Percentiles rank a stretch among this genome's conserved stretches.
Evolutionary conservation across 306 rosid genomes (phyloP).

Genomic region (Ceratonia siliqua): DNA sequence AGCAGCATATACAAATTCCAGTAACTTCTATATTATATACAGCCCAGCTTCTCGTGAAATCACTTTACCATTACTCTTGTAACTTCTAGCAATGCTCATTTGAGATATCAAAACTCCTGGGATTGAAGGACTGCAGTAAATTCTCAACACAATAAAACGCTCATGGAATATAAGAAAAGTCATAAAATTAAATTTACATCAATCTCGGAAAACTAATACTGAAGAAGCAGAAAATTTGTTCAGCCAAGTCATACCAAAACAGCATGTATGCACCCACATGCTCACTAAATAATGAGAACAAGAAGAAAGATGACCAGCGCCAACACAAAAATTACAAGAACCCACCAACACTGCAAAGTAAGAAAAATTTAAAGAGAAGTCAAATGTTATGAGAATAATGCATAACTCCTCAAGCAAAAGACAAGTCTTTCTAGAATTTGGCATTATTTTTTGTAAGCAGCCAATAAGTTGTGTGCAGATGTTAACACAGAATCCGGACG

Average conservation of each 20-base stretch:
- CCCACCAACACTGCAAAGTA: slow-evolving; percentile 77
- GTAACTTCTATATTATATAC: not conserved
- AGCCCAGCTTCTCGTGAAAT: not conserved
- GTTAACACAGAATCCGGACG: not conserved
- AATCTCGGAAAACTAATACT: slow-evolving; percentile 16
- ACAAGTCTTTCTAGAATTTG: not conserved
- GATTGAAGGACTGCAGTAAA: slow-evolving; percentile 7
- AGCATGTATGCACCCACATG: slow-evolving; percentile 14
- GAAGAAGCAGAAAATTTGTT: slow-evolving; percentile 15
- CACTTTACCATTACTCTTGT: not conserved
- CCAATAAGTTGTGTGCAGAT: not conserved
- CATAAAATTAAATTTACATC: slow-evolving; percentile 32
- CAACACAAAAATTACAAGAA: slow-evolving; percentile 42
- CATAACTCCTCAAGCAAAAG: not conserved
- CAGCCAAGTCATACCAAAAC: not conserved
- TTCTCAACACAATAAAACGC: slow-evolving; percentile 31
- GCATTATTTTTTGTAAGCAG: slow-evolving; percentile 13
- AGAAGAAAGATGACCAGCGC: slow-evolving; percentile 51
- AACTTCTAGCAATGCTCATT: not conserved
- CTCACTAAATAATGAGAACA: slow-evolving; percentile 49
- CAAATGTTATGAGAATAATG: slow-evolving; percentile 8
- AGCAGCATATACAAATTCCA: not conserved
- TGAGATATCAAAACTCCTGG: slow-evolving; percentile 30
- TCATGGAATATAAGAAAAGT: slow-evolving; percentile 29
- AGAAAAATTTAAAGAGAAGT: slow-evolving; percentile 19